Conservation (phyloP, 139 green algal genomes). For the Ettlia oleoabundans region DNA sequence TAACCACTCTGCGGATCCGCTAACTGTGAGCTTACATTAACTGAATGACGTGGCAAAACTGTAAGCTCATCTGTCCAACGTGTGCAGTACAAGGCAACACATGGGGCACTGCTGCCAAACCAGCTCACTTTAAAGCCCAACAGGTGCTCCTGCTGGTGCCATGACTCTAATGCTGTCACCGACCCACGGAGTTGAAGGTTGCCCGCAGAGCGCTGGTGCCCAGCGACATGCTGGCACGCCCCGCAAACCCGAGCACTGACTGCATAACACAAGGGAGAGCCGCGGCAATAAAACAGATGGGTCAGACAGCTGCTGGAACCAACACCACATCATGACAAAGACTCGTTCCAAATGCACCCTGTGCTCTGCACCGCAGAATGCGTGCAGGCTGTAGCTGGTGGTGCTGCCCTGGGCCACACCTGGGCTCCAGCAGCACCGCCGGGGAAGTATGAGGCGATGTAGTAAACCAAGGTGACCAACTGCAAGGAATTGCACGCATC, state of each 20-base stretch:
- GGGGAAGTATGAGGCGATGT: constrained; percentile 92
- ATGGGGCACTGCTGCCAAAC: too few relatives aligned
- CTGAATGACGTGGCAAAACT: too few relatives aligned
- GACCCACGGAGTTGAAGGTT: background rate
- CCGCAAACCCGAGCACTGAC: constrained; percentile 23
- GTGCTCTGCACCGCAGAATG: background rate
- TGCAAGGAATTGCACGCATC: constrained; percentile 42
- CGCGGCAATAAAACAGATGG: background rate
- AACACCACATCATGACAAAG: background rate
- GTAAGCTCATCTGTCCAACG: too few relatives aligned
- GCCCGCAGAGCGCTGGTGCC: constrained; percentile 26
- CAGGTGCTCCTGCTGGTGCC: background rate
- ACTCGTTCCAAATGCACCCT: too few relatives aligned
- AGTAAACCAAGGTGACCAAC: constrained; percentile 91
- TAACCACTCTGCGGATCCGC: too few relatives aligned
- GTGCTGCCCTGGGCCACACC: background rate
- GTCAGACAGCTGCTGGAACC: background rate
- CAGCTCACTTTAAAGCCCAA: too few relatives aligned
- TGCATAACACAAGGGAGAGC: background rate
- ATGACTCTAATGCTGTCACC: background rate
- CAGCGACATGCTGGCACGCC: constrained; percentile 20
- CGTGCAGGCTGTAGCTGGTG: too few relatives aligned
- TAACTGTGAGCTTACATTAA: too few relatives aligned
- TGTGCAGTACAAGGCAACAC: too few relatives aligned
- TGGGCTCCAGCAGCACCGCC: constrained; percentile 74